A percentile compares a stretch with the other conserved stretches of the same genome.
These are phyloP conservation scores for Fusarium oxysporum DNA, from an alignment of 2,329 filamentous ascomycete species.

Conservation along the genomic window DNA sequence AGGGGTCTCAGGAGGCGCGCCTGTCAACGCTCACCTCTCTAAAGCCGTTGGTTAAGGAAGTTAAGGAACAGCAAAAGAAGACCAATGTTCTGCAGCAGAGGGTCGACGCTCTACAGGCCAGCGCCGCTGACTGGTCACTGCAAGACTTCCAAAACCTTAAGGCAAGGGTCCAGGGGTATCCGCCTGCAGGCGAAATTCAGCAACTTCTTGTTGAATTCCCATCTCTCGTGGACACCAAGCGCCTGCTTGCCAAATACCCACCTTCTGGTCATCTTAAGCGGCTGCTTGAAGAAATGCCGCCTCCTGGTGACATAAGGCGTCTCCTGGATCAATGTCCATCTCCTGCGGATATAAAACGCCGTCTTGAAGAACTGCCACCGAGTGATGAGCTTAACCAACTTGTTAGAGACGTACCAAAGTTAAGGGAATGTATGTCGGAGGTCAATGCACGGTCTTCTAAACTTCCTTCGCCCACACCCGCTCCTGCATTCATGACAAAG, in stretches of 20 bases:
- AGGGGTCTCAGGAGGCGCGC: not conserved
- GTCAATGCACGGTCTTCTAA: not conserved
- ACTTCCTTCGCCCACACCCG: not conserved
- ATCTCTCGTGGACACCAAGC: not conserved
- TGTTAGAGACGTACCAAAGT: constrained; percentile 5
- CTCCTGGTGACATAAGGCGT: not conserved
- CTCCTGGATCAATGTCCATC: constrained; percentile 5
- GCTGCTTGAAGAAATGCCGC: not conserved
- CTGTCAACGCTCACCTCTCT: constrained; percentile 6
- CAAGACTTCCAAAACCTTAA: constrained; percentile 10
- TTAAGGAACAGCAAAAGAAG: constrained; percentile 18
- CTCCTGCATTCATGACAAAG: constrained; percentile 2
- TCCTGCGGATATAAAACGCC: not conserved
- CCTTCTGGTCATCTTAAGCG: not conserved
- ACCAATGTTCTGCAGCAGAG: not conserved
- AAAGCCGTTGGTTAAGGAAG: not conserved
- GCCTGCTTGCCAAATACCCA: not conserved
- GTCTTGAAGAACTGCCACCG: constrained; percentile 18
- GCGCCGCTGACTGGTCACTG: not conserved
- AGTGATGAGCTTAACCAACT: constrained; percentile 7
- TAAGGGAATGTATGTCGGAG: constrained; percentile 6
- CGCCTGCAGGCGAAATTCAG: not conserved
- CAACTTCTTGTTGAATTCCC: not conserved
- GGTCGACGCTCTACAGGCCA: constrained; percentile 1
- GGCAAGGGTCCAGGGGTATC: constrained; percentile 4